Conservation (phyloP, 768 basidiomycete genomes). For the Calocybe gangraenosa region DNA sequence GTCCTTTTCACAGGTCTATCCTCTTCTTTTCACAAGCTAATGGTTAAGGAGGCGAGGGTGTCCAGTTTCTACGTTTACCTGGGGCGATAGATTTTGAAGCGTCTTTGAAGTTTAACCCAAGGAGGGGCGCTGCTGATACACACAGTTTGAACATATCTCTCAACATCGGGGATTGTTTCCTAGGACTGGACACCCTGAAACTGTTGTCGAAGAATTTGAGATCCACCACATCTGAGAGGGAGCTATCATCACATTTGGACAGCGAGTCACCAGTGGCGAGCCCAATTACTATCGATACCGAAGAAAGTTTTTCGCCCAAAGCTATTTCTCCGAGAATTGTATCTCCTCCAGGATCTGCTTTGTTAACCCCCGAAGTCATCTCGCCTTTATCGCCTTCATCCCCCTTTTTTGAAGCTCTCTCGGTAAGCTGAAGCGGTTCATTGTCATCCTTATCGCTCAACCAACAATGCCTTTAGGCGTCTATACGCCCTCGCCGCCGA, state of each 20-base stretch:
- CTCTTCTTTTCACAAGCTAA: not conserved
- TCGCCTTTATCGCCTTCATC: conserved; percentile 21
- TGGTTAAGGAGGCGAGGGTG: conserved; percentile 17
- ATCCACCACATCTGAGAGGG: conserved; percentile 1
- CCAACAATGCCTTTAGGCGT: conserved; percentile 29
- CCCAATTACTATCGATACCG: conserved; percentile 7
- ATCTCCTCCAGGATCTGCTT: conserved; percentile 5
- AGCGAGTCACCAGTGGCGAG: conserved; percentile 5
- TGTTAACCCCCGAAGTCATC: conserved; percentile 9
- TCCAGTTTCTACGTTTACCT: conserved; percentile 43
- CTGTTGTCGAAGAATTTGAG: conserved; percentile 22
- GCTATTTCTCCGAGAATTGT: conserved; percentile 7
- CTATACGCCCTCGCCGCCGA: conserved; percentile 42
- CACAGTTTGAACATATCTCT: conserved; percentile 47
- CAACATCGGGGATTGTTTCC: conserved; percentile 39
- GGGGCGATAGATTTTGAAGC: conserved; percentile 39
- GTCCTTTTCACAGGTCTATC: not conserved
- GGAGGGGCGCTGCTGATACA: conserved; percentile 46
- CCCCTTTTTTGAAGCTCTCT: conserved; percentile 21
- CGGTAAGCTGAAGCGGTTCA: conserved; percentile 15
- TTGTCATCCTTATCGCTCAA: conserved; percentile 15
- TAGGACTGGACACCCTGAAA: conserved; percentile 44
- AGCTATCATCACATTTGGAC: not conserved
- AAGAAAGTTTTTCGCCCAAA: conserved; percentile 8
- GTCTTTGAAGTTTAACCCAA: conserved; percentile 57